phyloP scores from a whole-genome alignment of 176 grass and related monocot genomes.

The Elaeis guineensis region DNA sequence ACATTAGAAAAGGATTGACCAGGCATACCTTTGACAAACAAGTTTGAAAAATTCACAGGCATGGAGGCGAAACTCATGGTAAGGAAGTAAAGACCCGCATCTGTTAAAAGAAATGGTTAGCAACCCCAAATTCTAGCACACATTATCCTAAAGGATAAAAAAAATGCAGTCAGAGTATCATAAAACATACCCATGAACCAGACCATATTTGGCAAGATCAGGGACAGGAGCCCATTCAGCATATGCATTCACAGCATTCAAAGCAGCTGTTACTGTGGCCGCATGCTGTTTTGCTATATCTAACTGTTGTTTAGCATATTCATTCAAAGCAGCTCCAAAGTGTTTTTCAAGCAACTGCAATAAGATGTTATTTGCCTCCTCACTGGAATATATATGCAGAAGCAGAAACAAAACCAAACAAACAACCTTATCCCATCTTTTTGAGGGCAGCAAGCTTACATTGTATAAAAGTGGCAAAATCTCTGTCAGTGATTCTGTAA shows the following conservation, averaged over 20 bases:
- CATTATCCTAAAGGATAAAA: no score
- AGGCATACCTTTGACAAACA: slow-evolving; percentile 77
- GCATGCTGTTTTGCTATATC: slow-evolving; percentile 78
- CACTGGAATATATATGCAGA: neutral
- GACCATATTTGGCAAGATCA: slow-evolving; percentile 85
- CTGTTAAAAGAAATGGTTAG: slow-evolving; percentile 34
- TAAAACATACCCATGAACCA: slow-evolving; percentile 73
- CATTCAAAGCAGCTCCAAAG: slow-evolving; percentile 73
- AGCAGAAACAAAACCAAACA: neutral
- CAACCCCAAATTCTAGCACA: no score
- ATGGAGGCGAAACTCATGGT: slow-evolving; percentile 87
- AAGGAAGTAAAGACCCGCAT: slow-evolving; percentile 70
- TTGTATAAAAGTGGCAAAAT: slow-evolving; percentile 85
- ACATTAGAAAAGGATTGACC: slow-evolving; percentile 1
- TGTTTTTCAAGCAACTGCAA: slow-evolving; percentile 88
- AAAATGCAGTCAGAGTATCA: slow-evolving; percentile 3
- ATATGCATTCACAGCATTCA: slow-evolving; percentile 95
- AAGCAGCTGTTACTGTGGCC: slow-evolving; percentile 63
- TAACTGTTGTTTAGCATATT: slow-evolving; percentile 55
- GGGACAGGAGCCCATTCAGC: slow-evolving; percentile 93
- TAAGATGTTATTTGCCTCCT: slow-evolving; percentile 13
- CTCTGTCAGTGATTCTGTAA: slow-evolving; percentile 77
- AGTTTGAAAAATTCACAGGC: slow-evolving; percentile 94
- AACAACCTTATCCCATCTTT: neutral
- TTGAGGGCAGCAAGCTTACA: slow-evolving; percentile 48